These are phyloP conservation scores for Dictyostelium intermedium DNA, from an alignment of 78 protist species.

Conservation along the genomic window DNA sequence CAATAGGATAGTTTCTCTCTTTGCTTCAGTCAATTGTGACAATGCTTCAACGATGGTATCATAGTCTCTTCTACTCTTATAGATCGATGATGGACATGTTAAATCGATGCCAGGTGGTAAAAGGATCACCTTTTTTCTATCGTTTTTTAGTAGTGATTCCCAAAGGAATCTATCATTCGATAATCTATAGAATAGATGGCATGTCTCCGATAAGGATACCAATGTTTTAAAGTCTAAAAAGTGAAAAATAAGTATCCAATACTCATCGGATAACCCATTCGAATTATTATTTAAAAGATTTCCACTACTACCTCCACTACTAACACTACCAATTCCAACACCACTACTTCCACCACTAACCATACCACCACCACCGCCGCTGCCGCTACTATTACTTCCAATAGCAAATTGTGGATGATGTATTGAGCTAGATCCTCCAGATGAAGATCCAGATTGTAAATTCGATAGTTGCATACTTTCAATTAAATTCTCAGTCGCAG, in stretches of 20 bases:
- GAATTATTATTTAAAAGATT: background rate
- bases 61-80: slow-evolving; percentile 29
- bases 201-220: slow-evolving; percentile 10
- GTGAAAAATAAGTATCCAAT: slow-evolving; percentile 53
- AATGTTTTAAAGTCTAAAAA: slow-evolving; percentile 29
- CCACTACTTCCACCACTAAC: background rate
- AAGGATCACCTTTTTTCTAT: slow-evolving; percentile 36
- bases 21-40: background rate
- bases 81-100: slow-evolving; percentile 1
- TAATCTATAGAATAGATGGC: slow-evolving; percentile 24
- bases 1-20: slow-evolving; percentile 42
- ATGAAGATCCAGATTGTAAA: background rate
- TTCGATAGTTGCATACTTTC: slow-evolving; percentile 4
- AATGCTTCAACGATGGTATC: slow-evolving; percentile 44
- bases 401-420: background rate
- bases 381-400: background rate
- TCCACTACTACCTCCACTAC: background rate
- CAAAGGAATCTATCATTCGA: slow-evolving; percentile 63
- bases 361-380: background rate
- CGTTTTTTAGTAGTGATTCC: slow-evolving; percentile 20
- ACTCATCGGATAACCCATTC: slow-evolving; percentile 47
- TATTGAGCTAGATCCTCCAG: background rate
- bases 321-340: background rate
- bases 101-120: slow-evolving; percentile 31
- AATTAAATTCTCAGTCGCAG: slow-evolving; percentile 8